phyloP scores from a whole-genome alignment of 1,284 basidiomycete species.

The Sparassis latifolia region DNA sequence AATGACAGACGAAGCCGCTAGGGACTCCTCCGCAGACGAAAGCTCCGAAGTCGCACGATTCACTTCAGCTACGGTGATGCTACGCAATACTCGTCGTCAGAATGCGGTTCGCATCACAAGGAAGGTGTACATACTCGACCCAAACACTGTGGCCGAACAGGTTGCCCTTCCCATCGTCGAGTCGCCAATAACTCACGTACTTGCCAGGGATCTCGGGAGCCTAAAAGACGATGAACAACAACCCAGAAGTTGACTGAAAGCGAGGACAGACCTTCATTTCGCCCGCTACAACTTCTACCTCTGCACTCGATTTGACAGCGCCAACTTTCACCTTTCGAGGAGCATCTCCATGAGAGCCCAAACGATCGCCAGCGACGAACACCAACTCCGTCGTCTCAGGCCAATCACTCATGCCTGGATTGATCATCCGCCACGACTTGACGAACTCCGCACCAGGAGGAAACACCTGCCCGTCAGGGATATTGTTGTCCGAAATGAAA shows the following conservation, averaged over 20 bases:
- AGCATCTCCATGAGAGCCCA: slow-evolving; percentile 27
- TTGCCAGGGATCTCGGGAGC: slow-evolving; percentile 69
- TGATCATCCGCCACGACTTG: slow-evolving; percentile 73
- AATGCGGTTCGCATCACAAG: slow-evolving; percentile 4
- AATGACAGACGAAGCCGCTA: slow-evolving; percentile 64
- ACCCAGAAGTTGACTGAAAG: not conserved
- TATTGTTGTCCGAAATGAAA: slow-evolving; percentile 64
- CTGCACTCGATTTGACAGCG: slow-evolving; percentile 43
- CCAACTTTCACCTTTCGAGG: slow-evolving; percentile 42
- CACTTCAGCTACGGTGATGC: slow-evolving; percentile 57
- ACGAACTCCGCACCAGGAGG: slow-evolving; percentile 81
- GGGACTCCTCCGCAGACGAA: slow-evolving; percentile 37
- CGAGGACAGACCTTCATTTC: slow-evolving; percentile 54
- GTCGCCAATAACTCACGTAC: slow-evolving; percentile 71
- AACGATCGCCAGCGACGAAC: slow-evolving; percentile 61
- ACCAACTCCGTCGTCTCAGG: slow-evolving; percentile 57
- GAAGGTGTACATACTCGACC: slow-evolving; percentile 52
- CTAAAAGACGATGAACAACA: slow-evolving; percentile 21
- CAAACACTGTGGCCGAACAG: slow-evolving; percentile 71
- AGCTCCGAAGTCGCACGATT: slow-evolving; percentile 30
- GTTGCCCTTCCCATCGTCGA: slow-evolving; percentile 51
- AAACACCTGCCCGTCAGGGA: slow-evolving; percentile 70
- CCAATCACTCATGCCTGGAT: slow-evolving; percentile 60
- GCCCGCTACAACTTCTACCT: slow-evolving; percentile 61
- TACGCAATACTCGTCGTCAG: slow-evolving; percentile 22